Evolutionary conservation across 2,329 filamentous ascomycete species (phyloP), one percentile per base, ranked within the genome.

Genomic region (Nemania serpens): DNA sequence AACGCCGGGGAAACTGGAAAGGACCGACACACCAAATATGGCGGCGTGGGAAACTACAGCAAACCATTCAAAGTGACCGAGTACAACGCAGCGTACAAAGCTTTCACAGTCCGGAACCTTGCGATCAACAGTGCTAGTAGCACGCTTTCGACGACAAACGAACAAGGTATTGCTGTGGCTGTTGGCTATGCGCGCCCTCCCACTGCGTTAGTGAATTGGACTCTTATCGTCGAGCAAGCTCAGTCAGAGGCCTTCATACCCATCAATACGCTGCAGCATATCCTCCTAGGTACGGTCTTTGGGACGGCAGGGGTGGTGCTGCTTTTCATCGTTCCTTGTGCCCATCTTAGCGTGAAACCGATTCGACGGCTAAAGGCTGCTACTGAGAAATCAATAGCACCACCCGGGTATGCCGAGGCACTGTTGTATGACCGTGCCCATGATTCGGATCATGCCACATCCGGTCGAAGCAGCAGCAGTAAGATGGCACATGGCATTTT

Each of bases 211-310:
- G 91, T 91, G 7, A 86, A 94, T 69, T 97, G 93, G 93, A 87
- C 91, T 5, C 78, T 97, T 3, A 69, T 96, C 2, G 84, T 97
- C 0, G 93, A 97, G 72, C 88, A 95, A 74, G 80, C 86, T 2
- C 86, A 86, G 64, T 74, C 74, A 20, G 93, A 97, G 75, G 91
- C 93, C 0, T 93, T 90, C 77, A 80, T 81, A 7, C 90, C 93
- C 0, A 93, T 97, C 59, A 76, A 81, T 29, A 87, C 86, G 18
- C 80, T 97, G n/a, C 86, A 91, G 18, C 88, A 89, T 49, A 91
- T 97, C 52, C 83, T 97, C 1, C 76, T 97, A 2, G 91, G 87
- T 5, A 96, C 91, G 63, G 90, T 96, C 0, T 96, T 97, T 72
- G 91, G 90, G 1, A 94, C 92, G 0, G 83, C 88, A 12, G 93